These are phyloP conservation scores for Orbilia brochopaga DNA, from an alignment of 2,329 filamentous ascomycete genomes.

Conservation along the genomic window DNA sequence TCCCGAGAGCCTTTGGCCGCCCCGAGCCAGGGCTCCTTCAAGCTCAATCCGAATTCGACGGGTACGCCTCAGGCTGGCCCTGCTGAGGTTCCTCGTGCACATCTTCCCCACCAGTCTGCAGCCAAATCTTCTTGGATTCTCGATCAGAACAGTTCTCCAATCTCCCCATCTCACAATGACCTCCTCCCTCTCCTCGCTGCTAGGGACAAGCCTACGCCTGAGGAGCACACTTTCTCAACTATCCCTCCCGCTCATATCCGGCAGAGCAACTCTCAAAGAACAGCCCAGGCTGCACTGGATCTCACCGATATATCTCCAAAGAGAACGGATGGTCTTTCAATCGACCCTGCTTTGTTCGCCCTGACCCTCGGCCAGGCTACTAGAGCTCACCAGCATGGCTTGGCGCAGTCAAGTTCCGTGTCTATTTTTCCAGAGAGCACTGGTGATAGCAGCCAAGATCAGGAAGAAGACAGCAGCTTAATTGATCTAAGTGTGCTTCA, in stretches of 20 bases:
- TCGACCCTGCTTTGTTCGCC: constrained; percentile 19
- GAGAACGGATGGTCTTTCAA: background rate
- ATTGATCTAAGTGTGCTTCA: constrained; percentile 2
- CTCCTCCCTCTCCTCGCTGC: background rate
- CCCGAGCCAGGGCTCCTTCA: constrained; percentile 10
- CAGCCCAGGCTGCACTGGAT: constrained; percentile 23
- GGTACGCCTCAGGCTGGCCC: background rate
- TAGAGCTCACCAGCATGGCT: background rate
- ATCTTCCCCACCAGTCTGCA: constrained; percentile 12
- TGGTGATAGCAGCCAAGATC: background rate
- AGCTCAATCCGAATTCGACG: constrained; percentile 4
- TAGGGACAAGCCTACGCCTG: background rate
- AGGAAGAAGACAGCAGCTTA: background rate
- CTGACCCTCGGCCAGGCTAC: constrained; percentile 2
- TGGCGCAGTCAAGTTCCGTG: background rate
- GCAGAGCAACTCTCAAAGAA: constrained; percentile 2
- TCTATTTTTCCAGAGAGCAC: constrained; percentile 1
- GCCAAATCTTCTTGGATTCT: background rate
- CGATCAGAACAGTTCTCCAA: constrained; percentile 3
- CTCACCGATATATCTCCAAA: constrained; percentile 3
- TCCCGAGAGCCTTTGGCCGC: constrained; percentile 3
- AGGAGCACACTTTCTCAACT: constrained; percentile 7
- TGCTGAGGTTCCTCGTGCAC: constrained; percentile 1
- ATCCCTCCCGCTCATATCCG: background rate
- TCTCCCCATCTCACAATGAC: constrained; percentile 2